Evolutionary conservation across 768 basidiomycete genomes (phyloP), one percentile per base, ranked within the genome.

Genomic region (Rhodotorula kratochvilovae): DNA sequence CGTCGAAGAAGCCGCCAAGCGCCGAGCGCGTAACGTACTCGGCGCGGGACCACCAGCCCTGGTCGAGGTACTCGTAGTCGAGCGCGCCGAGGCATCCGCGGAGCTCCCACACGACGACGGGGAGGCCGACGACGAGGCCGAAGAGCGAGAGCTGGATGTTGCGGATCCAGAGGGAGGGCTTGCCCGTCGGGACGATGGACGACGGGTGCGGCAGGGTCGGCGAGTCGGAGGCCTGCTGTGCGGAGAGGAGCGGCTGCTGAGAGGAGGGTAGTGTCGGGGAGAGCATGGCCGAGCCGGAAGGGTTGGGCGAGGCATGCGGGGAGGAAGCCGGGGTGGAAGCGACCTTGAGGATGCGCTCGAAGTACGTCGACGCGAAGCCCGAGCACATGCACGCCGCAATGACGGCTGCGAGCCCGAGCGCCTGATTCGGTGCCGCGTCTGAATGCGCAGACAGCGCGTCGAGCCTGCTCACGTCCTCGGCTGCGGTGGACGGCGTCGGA

Each of bases 141-240:
- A 97, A 97, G 56, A 92, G 84, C 33, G 91, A 93, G 21, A 98
- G 85, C 80, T 97, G 94, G 67, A 96, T 89, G 79, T 97, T 98
- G 78, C 95, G 90, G 67, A 96, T 88, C 94, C 94, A 97, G 17
- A 98, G 84, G 80, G 94, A 91, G 2, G 88, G 85, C 73, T 87
- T 87, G 3, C 48, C 29, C 50, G 56, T 15, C 88, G 89, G 77
- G 88, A 87, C 82, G 58, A 50, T 62, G 48, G 23, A 25, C 25
- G 25, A 27, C 11, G 48, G 48, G 48, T 25, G 48, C 6, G 48
- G 48, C 10, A 58, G 57, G 11, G 31, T 55, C 54, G n/a, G 57
- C 35, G 55, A 57, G 11, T 23, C 31, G 29, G 53, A 29, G 31
- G 53, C 55, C 23, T 36, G 57, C 2, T 58, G 57, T 11, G 12